Base-by-base conservation (phyloP, 148 eudicot species). In the Salicornia ramosissima region DNA sequence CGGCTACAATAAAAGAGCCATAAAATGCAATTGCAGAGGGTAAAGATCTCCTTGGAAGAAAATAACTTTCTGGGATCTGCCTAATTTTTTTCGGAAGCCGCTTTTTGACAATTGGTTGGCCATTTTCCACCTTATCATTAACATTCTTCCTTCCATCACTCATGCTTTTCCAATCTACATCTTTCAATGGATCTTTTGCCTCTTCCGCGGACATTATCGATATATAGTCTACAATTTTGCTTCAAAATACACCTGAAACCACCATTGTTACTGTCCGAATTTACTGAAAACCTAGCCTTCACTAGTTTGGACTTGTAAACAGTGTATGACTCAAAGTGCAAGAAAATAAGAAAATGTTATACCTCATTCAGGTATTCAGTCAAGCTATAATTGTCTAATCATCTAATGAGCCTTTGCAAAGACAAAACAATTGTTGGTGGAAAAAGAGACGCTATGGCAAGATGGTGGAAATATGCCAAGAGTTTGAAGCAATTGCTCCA, bases 61-160 rank as follows among this genome's bases (percentile, higher is more conserved):
- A 86, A 77, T 89, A 89, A 70, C 63, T 75, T 10, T 89, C 91
- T 15, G 95, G 91, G 51, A 89, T 85, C 62, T 84, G 82, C 71
- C 88, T 77, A 34, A 83, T 61, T 65, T 76, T 85, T 68, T 78
- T 83, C 1, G 83, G 84, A 33, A 81, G 69, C 78, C 87, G 83
- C 46, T 89, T 89, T 69, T 80, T 80, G 65, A 71, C 64, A 15
- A 81, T 60, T 26, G 83, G 67, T 57, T 77, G 75, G 19, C 80
- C 84, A 43, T 64, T 60, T 64, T 72, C 74, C 36, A 69, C 56
- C 67, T 80, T 72, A 50, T 73, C 71, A 42, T 15, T 36, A 16
- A 45, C 11, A 51, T 29, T 4, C 25, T 56, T 70, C 11, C 21
- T 71, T 34, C 82, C 78, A 51, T 28, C 64, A 31, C 78, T 79